A percentile compares a stretch with the other conserved stretches of the same genome.
phyloP scores from a whole-genome alignment of 768 basidiomycete genomes.

The Mycena capillaripes region DNA sequence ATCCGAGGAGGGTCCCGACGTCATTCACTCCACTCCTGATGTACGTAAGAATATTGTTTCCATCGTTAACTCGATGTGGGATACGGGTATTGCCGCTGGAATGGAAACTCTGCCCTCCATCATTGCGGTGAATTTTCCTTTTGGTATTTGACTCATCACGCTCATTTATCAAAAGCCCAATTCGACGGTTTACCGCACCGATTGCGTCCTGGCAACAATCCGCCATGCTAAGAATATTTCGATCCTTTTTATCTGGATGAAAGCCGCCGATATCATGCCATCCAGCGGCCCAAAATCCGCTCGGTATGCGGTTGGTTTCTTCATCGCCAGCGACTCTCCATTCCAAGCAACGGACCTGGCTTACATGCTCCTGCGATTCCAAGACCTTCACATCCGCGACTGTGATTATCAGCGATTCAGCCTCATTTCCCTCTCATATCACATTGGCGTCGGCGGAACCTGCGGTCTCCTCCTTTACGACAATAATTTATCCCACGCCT shows the following conservation, averaged over 20 bases:
- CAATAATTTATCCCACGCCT: background rate
- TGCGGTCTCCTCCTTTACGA: slow-evolving; percentile 16
- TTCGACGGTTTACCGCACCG: background rate
- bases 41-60: background rate
- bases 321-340: background rate
- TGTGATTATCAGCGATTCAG: slow-evolving; percentile 5
- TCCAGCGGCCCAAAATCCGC: background rate
- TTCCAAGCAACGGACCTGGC: slow-evolving; percentile 10
- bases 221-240: slow-evolving; percentile 4
- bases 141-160: background rate
- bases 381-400: slow-evolving; percentile 14
- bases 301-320: slow-evolving; percentile 2
- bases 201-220: background rate
- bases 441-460: no score
- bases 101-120: background rate
- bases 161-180: no score
- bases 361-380: background rate
- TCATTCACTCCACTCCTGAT: no score
- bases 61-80: background rate
- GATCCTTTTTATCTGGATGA: slow-evolving; percentile 4
- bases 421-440: slow-evolving; percentile 13
- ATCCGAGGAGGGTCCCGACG: no score
- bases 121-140: background rate
- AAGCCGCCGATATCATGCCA: background rate
- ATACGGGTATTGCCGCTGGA: background rate